These are phyloP conservation scores for Rhizopogon vulgaris DNA, from an alignment of 768 basidiomycete genomes.

Conservation along the genomic window DNA sequence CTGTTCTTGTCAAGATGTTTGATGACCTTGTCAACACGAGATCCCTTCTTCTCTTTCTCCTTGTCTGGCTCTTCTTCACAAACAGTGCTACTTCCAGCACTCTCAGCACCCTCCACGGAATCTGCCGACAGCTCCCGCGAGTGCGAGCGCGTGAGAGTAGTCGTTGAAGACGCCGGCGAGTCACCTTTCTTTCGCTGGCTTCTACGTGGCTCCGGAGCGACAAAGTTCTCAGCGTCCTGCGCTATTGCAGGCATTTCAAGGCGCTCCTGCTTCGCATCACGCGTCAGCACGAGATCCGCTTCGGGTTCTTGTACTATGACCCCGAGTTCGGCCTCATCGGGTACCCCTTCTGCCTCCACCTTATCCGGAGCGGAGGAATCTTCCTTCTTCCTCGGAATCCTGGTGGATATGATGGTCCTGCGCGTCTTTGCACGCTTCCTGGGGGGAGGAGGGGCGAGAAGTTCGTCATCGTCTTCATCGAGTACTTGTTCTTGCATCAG, in stretches of 20 bases:
- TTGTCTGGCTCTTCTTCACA: conserved; percentile 24
- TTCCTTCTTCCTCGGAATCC: conserved; percentile 2
- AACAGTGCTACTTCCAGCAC: conserved; percentile 28
- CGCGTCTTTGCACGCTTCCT: conserved; percentile 26
- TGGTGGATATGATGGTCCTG: conserved; percentile 11
- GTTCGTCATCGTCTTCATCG: conserved; percentile 29
- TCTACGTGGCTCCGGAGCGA: conserved; percentile 15
- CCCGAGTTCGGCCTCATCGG: background rate
- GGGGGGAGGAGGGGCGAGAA: conserved; percentile 18
- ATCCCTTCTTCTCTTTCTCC: conserved; percentile 13
- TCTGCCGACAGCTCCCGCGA: conserved; percentile 21
- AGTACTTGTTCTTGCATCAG: conserved; percentile 10
- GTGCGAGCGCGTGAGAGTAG: conserved; percentile 23
- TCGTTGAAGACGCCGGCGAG: conserved; percentile 23
- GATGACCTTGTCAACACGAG: background rate
- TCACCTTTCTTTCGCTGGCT: conserved; percentile 25
- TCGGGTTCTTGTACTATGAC: conserved; percentile 4
- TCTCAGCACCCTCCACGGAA: conserved; percentile 21
- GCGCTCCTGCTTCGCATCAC: conserved; percentile 16
- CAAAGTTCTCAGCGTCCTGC: conserved; percentile 8
- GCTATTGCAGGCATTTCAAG: conserved; percentile 13
- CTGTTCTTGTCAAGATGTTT: conserved; percentile 3
- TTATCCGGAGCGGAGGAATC: conserved; percentile 4
- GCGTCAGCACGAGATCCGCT: background rate
- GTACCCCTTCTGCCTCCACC: conserved; percentile 1